Evolutionary conservation across 2,329 filamentous ascomycete genomes (phyloP).

Genomic region (Xylaria sp.): DNA sequence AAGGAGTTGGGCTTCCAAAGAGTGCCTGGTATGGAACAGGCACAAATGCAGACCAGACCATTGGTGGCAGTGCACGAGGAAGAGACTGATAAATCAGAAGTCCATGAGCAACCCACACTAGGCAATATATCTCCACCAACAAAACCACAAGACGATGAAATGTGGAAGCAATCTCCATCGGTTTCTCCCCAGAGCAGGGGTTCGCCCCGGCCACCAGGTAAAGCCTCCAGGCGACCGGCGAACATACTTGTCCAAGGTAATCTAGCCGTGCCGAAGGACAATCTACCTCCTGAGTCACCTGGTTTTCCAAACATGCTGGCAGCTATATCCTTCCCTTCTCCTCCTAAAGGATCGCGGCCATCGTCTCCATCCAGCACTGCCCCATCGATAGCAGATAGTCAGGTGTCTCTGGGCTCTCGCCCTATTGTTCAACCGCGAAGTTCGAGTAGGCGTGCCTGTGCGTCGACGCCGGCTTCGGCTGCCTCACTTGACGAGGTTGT

Average conservation of each 20-base stretch:
- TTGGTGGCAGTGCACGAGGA: conserved; percentile 9
- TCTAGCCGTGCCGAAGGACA: conserved; percentile 38
- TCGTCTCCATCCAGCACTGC: conserved; percentile 38
- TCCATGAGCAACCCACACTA: neutral
- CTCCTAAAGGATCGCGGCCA: conserved; percentile 41
- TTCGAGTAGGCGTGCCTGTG: conserved; percentile 40
- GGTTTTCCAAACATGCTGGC: conserved; percentile 48
- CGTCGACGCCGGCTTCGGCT: conserved; percentile 30
- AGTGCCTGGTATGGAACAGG: conserved; percentile 11
- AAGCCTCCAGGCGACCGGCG: conserved; percentile 13
- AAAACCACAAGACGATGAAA: neutral
- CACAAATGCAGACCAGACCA: neutral
- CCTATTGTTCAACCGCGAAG: conserved; percentile 37
- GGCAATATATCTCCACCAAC: neutral
- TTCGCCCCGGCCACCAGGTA: conserved; percentile 8
- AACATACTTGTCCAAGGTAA: conserved; percentile 29
- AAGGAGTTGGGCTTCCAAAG: neutral
- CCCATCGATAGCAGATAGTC: conserved; percentile 21
- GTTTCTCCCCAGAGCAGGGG: neutral
- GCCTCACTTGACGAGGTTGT: conserved; percentile 42
- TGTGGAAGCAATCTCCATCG: conserved; percentile 5
- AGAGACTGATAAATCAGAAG: conserved; percentile 1
- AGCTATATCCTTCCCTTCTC: conserved; percentile 44
- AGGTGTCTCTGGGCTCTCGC: conserved; percentile 10
- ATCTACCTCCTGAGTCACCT: conserved; percentile 43